Evolutionary conservation across 805 yeast genomes (phyloP), one percentile per base, ranked within the genome.

Genomic region (Monosporozyma aerobia): DNA sequence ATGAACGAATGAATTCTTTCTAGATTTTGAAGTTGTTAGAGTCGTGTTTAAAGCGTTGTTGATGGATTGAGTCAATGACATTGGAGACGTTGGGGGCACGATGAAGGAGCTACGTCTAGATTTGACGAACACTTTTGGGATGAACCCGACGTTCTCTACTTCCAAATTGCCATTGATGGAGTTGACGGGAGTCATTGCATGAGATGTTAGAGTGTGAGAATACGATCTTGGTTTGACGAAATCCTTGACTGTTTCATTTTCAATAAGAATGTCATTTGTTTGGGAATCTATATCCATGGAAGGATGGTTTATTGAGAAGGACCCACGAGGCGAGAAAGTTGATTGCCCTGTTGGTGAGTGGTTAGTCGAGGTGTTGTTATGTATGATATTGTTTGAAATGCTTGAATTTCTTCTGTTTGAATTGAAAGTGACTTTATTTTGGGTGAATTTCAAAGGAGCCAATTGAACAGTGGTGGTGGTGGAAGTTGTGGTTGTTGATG

Each of bases 41-140:
- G 66, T 60, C 7, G 65, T 55, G 45, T 59, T 59, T 50, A 62
- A 52, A 2, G 62, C 63, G 9, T 53, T 44, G 14, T 43, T 32
- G 25, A 48, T 51, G 48, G 44, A 53, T 44, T 49, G 51, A 33
- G 23, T 41, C 37, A 44, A 4, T 10, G 53, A 43, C 2, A 55
- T 27, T 23, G 58, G 47, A 3, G 60, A 52, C 19, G 53, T 45
- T 16, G 57, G 43, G 14, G 49, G 37, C 29, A 25, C 32, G 6
- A 60, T 63, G 29, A 58, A 58, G 3, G 70, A 66, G 43, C 62
- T 58, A 53, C 70, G 61, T 54, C 72, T 66, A 16, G 69, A 61
- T 50, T 63, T 63, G 3, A 69, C 69, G 29, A 67, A 57, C 16
- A 69, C 67, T 52, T 68, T 68, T 45, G 72, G 72, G 23, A 68